Evolutionary conservation across 2,329 filamentous ascomycete species (phyloP), one percentile per base, ranked within the genome.

Genomic region (Venturia oleaginea): DNA sequence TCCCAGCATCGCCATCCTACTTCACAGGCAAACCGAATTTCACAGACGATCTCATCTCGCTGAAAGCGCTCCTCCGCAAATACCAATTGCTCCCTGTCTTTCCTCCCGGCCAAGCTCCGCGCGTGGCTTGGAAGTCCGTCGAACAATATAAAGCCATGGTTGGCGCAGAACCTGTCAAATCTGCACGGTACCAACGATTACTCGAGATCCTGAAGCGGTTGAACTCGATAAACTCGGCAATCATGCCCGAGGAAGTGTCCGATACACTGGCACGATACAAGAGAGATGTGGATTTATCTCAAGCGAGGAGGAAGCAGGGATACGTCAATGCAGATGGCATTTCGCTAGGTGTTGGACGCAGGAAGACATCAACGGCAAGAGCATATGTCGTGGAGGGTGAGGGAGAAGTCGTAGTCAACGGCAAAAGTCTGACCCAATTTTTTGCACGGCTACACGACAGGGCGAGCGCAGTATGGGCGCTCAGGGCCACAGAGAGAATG

Each of bases 361-460:
- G 94, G 76, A 99, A 99, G 84, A 86, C 88, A 48, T 93, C 92
- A 2, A 86, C 86, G 30, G 94, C 94, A 1, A 86, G 87, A 64
- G 94, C 91, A 11, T 95, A 87, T 79, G 79, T 99, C 27, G 91
- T 99, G 4, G 93, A 97, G 78, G 94, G 94, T 6, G 91, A 90
- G 13, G 95, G 94, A 17, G 89, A 97, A 77, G 86, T 95, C 17
- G 75, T 95, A 69, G 81, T 99, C 75, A 99, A 99, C 74, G 92
- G 92, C 67, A 93, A 92, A 79, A 85, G 84, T n/a, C 79, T 99
- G 65, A 84, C 83, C 61, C 84, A 94, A 61, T 87, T 85, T 27
- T 99, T 99, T 75, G 90, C 87, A 40, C 86, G 94, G 42, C 77
- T 97, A 61, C 93, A 99, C 74, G 93, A 99, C 76, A 86, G 94